These are phyloP conservation scores for Exophiala sp. DNA, from an alignment of 2,329 filamentous ascomycete species.

Conservation along the genomic window DNA sequence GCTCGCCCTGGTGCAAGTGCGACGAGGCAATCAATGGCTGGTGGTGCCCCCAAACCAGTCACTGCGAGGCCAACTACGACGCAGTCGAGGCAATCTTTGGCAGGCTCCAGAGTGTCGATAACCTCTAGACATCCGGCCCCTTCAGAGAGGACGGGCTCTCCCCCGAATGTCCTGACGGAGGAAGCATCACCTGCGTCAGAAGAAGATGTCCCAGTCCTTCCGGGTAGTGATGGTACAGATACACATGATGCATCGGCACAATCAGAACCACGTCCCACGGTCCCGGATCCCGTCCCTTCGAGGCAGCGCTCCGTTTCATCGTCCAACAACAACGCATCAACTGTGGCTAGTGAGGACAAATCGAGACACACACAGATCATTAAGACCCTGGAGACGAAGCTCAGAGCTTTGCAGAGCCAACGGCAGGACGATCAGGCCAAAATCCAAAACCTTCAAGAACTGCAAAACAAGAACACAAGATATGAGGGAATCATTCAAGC, in stretches of 20 bases:
- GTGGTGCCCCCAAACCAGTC: constrained; percentile 17
- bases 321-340: neutral
- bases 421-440: constrained; percentile 80
- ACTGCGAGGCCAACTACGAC: constrained; percentile 36
- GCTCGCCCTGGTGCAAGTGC: constrained; percentile 5
- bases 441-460: constrained; percentile 70
- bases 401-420: constrained; percentile 84
- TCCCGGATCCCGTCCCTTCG: neutral
- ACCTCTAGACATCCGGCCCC: neutral
- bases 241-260: neutral
- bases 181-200: constrained; percentile 12
- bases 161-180: neutral
- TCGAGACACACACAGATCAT: constrained; percentile 37
- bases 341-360: constrained; percentile 10
- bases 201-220: constrained; percentile 7
- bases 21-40: constrained; percentile 17
- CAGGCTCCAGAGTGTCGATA: constrained; percentile 21
- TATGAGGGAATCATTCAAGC: constrained; percentile 83
- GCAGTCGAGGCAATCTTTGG: constrained; percentile 34
- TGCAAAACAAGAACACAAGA: constrained; percentile 57
- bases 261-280: neutral
- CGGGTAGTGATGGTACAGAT: neutral
- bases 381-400: constrained; percentile 83
- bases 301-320: neutral
- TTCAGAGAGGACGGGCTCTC: constrained; percentile 1